Conservation (phyloP, 2,329 filamentous ascomycete species). For the Balansia obtecta region DNA sequence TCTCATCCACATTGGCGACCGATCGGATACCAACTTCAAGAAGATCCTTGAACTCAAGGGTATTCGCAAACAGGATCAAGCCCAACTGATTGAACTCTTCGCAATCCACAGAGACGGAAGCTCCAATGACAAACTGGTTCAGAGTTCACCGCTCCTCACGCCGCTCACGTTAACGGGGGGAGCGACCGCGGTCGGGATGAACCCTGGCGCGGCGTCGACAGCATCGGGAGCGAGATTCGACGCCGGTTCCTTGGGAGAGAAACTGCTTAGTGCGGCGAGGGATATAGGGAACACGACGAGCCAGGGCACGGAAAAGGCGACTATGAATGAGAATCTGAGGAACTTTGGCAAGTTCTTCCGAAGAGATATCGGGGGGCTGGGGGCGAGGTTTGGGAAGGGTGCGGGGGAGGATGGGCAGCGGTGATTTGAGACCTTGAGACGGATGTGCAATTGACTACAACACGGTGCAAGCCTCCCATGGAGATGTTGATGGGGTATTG, state of each 20-base stretch:
- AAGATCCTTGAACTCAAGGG: slow-evolving; percentile 96
- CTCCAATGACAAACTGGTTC: slow-evolving; percentile 56
- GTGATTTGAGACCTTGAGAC: slow-evolving; percentile 1
- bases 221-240: slow-evolving; percentile 53
- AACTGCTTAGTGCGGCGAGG: slow-evolving; percentile 74
- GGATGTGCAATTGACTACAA: no score
- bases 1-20: slow-evolving; percentile 90
- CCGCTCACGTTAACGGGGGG: slow-evolving; percentile 42
- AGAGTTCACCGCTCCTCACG: slow-evolving; percentile 58
- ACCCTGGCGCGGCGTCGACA: slow-evolving; percentile 28
- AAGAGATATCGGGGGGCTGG: slow-evolving; percentile 68
- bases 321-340: slow-evolving; percentile 85
- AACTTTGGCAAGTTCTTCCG: slow-evolving; percentile 96
- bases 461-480: no score
- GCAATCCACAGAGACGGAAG: slow-evolving; percentile 64
- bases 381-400: slow-evolving; percentile 57
- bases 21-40: slow-evolving; percentile 86
- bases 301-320: slow-evolving; percentile 44
- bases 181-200: slow-evolving; percentile 25
- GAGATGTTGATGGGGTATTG: no score
- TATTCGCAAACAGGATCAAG: slow-evolving; percentile 71
- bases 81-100: slow-evolving; percentile 77
- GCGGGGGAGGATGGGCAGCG: slow-evolving; percentile 24
- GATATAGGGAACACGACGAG: slow-evolving; percentile 58
- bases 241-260: slow-evolving; percentile 70